Evolutionary conservation across 495 filamentous ascomycete genomes (phyloP), one percentile per base, ranked within the genome.

Genomic region (Filosporella fistucella): DNA sequence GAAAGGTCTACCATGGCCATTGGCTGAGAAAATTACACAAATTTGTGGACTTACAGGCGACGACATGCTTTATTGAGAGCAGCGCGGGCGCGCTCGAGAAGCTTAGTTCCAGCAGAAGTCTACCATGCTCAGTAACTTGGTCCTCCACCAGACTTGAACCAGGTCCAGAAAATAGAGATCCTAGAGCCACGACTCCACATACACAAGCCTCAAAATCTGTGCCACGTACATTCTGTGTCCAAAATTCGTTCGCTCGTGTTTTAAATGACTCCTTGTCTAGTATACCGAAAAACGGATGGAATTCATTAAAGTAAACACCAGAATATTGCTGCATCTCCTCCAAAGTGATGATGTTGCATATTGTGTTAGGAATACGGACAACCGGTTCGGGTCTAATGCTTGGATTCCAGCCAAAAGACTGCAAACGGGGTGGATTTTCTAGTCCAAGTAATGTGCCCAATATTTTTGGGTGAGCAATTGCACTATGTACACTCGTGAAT

Each of bases 401-500:
- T 13, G 68, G 52, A 58, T 78, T 76, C 75, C 74, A 80, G 0
- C 63, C 75, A 54, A 76, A 80, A 3, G 75, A 63, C 21, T 72
- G 72, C 26, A 76, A 46, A 16, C 68, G 62, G 0, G 75, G 75
- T 10, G 72, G 74, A 43, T 68, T 68, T 2, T 65, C 56, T 1
- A 72, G 63, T 24, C 75, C 71, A 18, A 78, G 59, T 17, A 68
- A 68, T 37, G 75, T 63, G 1, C 69, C 74, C 22, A 80, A 51
- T 35, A 64, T 69, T 18, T 68, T 60, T 7, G 74, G 68, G 48
- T 76, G 77, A 0, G 74, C 74, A 1, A 75, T 68, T 0, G 71
- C 71, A 14, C 71, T 77, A 43, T 77, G 74, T 6, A 72, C 68
- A n/a, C 70, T 66, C 0, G 75, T 60, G 4, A 64, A 59, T 49